phyloP scores from a whole-genome alignment of 257 asterid genomes.

The Verbena officinalis region DNA sequence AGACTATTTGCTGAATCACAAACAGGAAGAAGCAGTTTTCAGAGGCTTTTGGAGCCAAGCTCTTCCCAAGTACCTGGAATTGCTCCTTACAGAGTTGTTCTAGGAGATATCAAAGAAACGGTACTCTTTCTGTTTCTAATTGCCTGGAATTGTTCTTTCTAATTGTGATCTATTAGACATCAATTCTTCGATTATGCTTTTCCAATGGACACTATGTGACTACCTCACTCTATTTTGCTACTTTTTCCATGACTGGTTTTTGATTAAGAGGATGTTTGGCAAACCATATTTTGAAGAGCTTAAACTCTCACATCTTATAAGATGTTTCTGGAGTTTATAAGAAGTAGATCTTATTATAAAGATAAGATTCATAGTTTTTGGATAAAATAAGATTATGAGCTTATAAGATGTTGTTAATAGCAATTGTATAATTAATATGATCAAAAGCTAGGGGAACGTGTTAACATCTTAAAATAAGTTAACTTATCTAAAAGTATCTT shows the following conservation, averaged over 20 bases:
- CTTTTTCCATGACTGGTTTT: neutral
- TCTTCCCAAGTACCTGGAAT: conserved; percentile 80
- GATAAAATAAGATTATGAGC: too few species aligned
- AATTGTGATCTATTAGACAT: neutral
- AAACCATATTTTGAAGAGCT: too few species aligned
- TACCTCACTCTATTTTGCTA: neutral
- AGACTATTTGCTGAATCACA: conserved; percentile 81
- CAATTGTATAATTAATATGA: too few species aligned
- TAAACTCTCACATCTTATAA: too few species aligned
- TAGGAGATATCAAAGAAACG: conserved; percentile 89
- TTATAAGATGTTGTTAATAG: too few species aligned
- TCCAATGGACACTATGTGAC: neutral
- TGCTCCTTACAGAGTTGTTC: conserved; percentile 93
- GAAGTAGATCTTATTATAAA: too few species aligned
- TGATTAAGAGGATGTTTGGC: too few species aligned
- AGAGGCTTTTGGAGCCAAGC: conserved; percentile 91
- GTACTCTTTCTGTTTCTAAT: conserved; percentile 37
- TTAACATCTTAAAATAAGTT: too few species aligned
- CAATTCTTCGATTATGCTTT: neutral
- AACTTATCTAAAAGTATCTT: too few species aligned
- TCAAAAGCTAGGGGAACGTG: too few species aligned
- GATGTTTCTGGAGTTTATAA: too few species aligned
- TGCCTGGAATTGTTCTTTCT: conserved; percentile 12
- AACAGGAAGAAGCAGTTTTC: conserved; percentile 85
- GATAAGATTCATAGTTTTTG: too few species aligned